phyloP scores from a whole-genome alignment of 306 rosid species.

The Senna tora region DNA sequence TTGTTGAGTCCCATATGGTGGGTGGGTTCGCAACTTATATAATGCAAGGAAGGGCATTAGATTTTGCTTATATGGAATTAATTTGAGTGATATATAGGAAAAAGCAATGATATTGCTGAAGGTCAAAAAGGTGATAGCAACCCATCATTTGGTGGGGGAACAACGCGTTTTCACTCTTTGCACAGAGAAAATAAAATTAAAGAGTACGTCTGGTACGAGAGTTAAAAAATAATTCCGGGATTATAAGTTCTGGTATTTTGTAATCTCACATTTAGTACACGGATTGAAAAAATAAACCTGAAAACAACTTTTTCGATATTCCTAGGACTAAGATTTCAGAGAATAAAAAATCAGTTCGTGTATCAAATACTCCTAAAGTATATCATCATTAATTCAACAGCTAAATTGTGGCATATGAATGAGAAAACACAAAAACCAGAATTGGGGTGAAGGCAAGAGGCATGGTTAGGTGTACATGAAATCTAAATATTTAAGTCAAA shows the following conservation, averaged over 20 bases:
- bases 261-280: no score
- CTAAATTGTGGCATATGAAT: constrained; percentile 37
- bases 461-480: constrained; percentile 36
- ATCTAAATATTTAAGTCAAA: constrained; percentile 22
- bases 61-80: constrained; percentile 20
- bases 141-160: constrained; percentile 41
- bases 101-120: constrained; percentile 31
- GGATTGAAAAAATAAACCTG: no score
- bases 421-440: constrained; percentile 26
- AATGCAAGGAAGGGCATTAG: constrained; percentile 1
- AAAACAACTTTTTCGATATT: no score
- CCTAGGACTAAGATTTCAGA: no score
- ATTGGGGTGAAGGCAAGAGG: constrained; percentile 5
- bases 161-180: constrained; percentile 42
- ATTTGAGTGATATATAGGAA: constrained; percentile 34
- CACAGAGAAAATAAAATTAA: constrained; percentile 2
- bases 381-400: constrained; percentile 17
- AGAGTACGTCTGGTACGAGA: no score
- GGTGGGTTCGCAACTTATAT: constrained; percentile 51
- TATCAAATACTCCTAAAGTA: no score
- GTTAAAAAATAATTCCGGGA: no score
- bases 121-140: constrained; percentile 49
- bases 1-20: constrained; percentile 29
- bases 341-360: no score
- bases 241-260: no score